Evolutionary conservation across 495 filamentous ascomycete species (phyloP), one percentile per base, ranked within the genome.

Genomic region (Talaromyces adpressus): DNA sequence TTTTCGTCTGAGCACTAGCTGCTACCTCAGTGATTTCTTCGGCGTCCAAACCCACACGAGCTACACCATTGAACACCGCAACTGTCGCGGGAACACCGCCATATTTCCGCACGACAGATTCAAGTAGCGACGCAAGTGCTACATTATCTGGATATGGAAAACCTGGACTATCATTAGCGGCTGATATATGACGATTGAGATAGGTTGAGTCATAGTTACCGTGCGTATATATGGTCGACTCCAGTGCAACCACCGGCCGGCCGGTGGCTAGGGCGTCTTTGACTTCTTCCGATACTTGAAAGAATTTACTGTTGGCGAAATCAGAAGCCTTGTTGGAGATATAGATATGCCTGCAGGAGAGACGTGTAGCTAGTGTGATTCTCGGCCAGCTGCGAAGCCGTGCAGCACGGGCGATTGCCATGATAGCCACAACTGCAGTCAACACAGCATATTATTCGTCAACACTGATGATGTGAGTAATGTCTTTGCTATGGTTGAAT

Each of bases 61-160:
- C 91, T 51, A 92, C 77, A 32, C 94, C 94, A 66, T 87, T 84
- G 7, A 96, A 70, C 22, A 98, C 81, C 47, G 91, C 94, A 70
- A 95, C 89, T 1, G 93, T 95, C 18, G 94, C 94, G n/a, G 94
- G 94, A 22, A 97, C 83, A 16, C 86, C 94, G 36, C 94, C 94
- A 75, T 92, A 84, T 7, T 76, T 72, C 60, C 94, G 87, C 45
- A 97, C 86, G 7, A 92, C 76, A 7, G 82, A 82, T 73, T 98
- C 93, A 14, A 96, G 80, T 22, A 83, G 71, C 7, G 79, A 75
- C 16, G 89, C 86, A 6, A 98, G 83, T 9, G 84, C 81, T 41
- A 89, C 77, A 66, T 91, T 93, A 39, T 93, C 89, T 2, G 91
- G 86, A 63, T 91, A 91, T 39, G 95, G 88, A 67, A 92, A 93